Base-by-base conservation (phyloP, 106 monocot species). In the Vanilla planifolia region DNA sequence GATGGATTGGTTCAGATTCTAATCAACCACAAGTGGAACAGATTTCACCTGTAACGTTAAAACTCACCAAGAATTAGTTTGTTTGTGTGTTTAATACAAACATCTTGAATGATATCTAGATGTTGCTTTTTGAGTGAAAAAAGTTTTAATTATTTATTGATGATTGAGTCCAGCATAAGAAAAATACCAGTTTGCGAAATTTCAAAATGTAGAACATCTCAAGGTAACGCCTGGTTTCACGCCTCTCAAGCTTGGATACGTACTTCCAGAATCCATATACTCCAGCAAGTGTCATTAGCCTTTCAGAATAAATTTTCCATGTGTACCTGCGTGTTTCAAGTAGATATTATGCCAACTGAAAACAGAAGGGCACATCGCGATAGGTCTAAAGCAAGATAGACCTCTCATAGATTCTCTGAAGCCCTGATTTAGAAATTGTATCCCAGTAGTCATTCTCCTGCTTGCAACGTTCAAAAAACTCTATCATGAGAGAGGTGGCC, bases 181-280 rank as follows among this genome's bases (percentile, higher is more conserved):
- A n/a, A 46, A 9, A 21, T 81, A 90, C 95, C 83, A 90, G 68
- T 24, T 95, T 78, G 16, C 95, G 77, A 53, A 84, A 86, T 73
- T 90, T 95, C 44, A 90, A 67, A 63, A 95, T 90, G 80, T 95
- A 95, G 65, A 95, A 90, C 95, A 95, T 90, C 64, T 90, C 94
- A 4, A 89, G 80, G 63, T 94, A 94, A 1, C 94, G 79, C 16
- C 94, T 68, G 1, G 79, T 93, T 60, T 95, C 90, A 36, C 95
- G 83, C 72, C 95, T 77, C 52, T 95, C 90, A 33, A 90, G 83
- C 76, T 90, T 95, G 8, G 95, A 95, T 0, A 80, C 86, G 57
- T 81, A 84, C 67, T 86, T 95, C 95, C 95, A 95, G 69, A 95
- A 95, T 20, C 86, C 69, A 67, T 95, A 95, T 20, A 95, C 95